A percentile compares a stretch with the other conserved stretches of the same genome.
These are phyloP conservation scores for Melampsora larici-populina DNA, from an alignment of 1,284 basidiomycete species.

Conservation along the genomic window DNA sequence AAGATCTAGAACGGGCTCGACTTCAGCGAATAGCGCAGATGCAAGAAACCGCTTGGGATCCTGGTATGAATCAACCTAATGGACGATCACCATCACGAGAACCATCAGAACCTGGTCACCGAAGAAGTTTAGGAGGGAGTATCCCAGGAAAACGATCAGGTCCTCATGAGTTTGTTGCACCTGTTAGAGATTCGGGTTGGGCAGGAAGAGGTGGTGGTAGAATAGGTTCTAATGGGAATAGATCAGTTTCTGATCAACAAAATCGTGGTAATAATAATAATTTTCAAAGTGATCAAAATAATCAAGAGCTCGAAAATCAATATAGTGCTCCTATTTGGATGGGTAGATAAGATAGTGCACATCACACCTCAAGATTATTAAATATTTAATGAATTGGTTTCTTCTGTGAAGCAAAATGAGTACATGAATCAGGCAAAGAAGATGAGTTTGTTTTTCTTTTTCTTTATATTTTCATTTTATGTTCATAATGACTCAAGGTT, in stretches of 20 bases:
- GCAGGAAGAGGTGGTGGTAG: slow-evolving; percentile 34
- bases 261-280: not conserved
- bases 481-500: no score
- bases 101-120: not conserved
- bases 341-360: not conserved
- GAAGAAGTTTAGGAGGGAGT: not conserved
- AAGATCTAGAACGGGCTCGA: no score
- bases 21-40: not conserved
- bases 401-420: not conserved
- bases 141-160: slow-evolving; percentile 12
- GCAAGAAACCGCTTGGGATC: not conserved
- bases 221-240: not conserved
- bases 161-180: slow-evolving; percentile 33
- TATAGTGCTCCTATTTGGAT: slow-evolving; percentile 8
- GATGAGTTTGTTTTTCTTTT: no score
- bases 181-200: slow-evolving; percentile 30
- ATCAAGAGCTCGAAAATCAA: not conserved
- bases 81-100: not conserved
- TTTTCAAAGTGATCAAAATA: no score
- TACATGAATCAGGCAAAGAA: no score
- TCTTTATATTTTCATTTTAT: no score
- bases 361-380: not conserved
- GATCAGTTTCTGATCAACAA: not conserved
- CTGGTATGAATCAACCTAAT: not conserved
- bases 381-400: not conserved